Percentiles rank a stretch among this genome's conserved stretches.
Evolutionary conservation across 2,329 filamentous ascomycete genomes (phyloP).

Genomic region (Trichoderma sp.): DNA sequence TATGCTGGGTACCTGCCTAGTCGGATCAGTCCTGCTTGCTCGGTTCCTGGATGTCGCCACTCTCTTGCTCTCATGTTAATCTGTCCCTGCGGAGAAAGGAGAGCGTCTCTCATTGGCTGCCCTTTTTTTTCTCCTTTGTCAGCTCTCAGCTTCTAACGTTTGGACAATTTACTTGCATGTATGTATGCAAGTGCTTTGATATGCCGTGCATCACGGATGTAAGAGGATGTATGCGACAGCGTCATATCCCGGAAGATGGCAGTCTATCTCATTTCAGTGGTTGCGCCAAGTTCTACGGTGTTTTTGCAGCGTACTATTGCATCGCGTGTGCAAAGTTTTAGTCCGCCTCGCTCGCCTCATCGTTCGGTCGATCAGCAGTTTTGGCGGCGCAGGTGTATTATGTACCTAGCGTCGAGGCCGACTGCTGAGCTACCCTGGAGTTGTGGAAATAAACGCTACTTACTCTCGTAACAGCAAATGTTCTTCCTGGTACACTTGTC

Average conservation of each 20-base stretch:
- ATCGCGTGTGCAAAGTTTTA: neutral
- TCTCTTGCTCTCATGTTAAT: slow-evolving; percentile 12
- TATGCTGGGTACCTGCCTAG: slow-evolving; percentile 19
- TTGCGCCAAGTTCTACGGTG: neutral
- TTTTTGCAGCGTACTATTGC: neutral
- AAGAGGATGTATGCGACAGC: neutral
- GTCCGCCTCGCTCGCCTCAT: neutral
- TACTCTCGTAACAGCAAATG: neutral
- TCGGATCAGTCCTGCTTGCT: slow-evolving; percentile 19
- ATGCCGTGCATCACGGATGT: neutral
- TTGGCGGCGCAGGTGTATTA: neutral
- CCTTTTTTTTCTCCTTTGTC: neutral
- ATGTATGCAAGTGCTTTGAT: neutral
- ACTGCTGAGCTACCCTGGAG: neutral
- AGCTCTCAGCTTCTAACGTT: neutral
- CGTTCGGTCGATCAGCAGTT: neutral
- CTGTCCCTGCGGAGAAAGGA: neutral
- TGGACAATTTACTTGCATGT: neutral
- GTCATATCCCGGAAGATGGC: neutral
- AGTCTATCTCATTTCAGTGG: neutral
- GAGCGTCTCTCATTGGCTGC: slow-evolving; percentile 2
- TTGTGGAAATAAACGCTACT: neutral
- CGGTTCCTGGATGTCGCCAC: slow-evolving; percentile 24
- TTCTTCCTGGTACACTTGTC: too few species aligned
- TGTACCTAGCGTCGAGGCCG: neutral